Evolutionary conservation across 805 yeast species (phyloP), one percentile per base, ranked within the genome.

Genomic region (Candida gorgasii): DNA sequence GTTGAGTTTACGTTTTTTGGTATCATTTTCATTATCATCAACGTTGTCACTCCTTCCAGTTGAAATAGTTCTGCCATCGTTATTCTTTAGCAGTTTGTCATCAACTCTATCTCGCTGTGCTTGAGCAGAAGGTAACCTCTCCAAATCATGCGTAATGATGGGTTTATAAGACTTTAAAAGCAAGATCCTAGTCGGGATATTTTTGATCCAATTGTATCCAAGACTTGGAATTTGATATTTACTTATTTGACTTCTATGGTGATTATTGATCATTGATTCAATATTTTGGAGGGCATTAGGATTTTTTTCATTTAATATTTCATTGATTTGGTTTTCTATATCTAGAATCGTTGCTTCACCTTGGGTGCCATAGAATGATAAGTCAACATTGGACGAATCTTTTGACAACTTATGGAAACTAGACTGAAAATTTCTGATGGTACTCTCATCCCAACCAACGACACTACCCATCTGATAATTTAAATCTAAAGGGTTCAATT

Each of bases 381-480:
- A 3, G n/a, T 36, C 39, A 26, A 11, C 46, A 29, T 24, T 48
- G 8, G 37, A 19, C 11, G 36, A 17, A 22, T 34, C 46, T 43
- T 35, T 15, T 5, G n/a, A 17, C 8, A 11, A 7, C 20, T 20
- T 24, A 14, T 24, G 20, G n/a, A 27, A 24, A 9, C 15, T 36
- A 20, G 17, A 31, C 24, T 52, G 57, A 36, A 43, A 50, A 8
- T 39, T 36, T 26, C 31, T 40, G 6, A 73, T 67, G 14, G 64
- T 57, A 1, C 63, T 60, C 43, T 67, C 65, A 47, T 78, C 81
- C 95, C 95, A 89, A 0, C 96, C 96, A 15, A 80, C 73, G 34
- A 79, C 65, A 76, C 84, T 80, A 5, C 90, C 86, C 14, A 81
- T 53, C 55, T 89, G 96, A 54, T 80, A 78, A 43, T 83, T 85